Evolutionary conservation across 2,329 filamentous ascomycete genomes (phyloP), one percentile per base, ranked within the genome.

Genomic region (Plectosphaerella sp.): DNA sequence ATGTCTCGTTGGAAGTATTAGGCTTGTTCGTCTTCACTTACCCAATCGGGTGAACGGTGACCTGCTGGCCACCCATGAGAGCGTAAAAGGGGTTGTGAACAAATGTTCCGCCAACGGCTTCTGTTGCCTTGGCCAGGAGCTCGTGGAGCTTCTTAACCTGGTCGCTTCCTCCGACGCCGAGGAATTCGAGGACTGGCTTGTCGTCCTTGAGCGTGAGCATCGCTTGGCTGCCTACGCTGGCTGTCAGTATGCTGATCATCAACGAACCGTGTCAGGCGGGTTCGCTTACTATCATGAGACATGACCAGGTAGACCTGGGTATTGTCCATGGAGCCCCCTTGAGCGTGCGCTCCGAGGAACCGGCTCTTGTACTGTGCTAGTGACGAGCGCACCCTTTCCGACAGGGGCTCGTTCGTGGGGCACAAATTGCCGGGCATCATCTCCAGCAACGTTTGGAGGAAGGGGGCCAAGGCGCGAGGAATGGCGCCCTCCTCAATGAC

Each of bases 11-110:
- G 2, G 14, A 14, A 7, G 20, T 5, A 24, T 42, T 14, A 7
- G 42, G 14, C 16, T 22, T 35, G 20, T 42, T 14, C 5, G 42
- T 11, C 16, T 22, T 35, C 22, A 64, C 72, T 63, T 70, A 78
- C 71, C 81, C 83, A 47, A 88, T 80, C 6, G 84, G 82, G 65
- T 88, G 84, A 12, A 87, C 84, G 0, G 84, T 87, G 20, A 87
- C 75, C 61, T 82, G 72, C 54, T 83, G 77, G 50, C 80, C 68
- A 11, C 76, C 76, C 60, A 84, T 68, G 14, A 78, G 65, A n/a
- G 76, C 72, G 56, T 77, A 79, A 55, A 80, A 83, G 2, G 83
- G 83, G 53, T 77, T 83, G 49, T 79, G 72, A 7, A 86, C 73
- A 36, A 84, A 76, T 0, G 77, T 83, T 3, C 84, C 84, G 3